A percentile compares a stretch with the other conserved stretches of the same genome.
Evolutionary conservation across 768 basidiomycete species (phyloP).

Genomic region (Lentinus brumalis): DNA sequence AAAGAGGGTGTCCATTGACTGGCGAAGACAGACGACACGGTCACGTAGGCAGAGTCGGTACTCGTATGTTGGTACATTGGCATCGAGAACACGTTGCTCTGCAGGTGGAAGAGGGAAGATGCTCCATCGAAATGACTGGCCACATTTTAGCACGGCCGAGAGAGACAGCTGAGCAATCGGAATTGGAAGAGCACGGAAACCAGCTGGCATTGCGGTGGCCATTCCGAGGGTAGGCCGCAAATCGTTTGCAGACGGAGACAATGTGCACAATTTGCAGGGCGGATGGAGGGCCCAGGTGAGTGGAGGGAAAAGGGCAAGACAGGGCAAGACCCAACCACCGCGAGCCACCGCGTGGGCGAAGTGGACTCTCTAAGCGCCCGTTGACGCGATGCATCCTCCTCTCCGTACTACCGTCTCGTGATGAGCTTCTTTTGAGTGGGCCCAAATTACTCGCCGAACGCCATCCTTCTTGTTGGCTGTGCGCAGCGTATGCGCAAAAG

Average conservation of each 20-base stretch:
- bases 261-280: neutral
- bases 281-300: no score
- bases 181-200: constrained; percentile 62
- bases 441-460: no score
- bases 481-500: no score
- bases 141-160: constrained; percentile 74
- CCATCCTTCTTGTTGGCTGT: no score
- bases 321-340: no score
- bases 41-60: constrained; percentile 81
- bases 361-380: no score
- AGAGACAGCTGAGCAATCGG: constrained; percentile 74
- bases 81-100: constrained; percentile 9
- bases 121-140: constrained; percentile 87
- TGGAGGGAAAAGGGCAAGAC: no score
- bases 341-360: no score
- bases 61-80: constrained; percentile 48
- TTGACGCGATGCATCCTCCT: no score
- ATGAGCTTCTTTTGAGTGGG: no score
- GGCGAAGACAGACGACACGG: constrained; percentile 82
- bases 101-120: constrained; percentile 42
- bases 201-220: constrained; percentile 6
- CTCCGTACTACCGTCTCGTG: no score
- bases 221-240: neutral
- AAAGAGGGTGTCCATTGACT: constrained; percentile 61
- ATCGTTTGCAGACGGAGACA: neutral